A percentile compares a stretch with the other conserved stretches of the same genome.
These are phyloP conservation scores for Trichophyton benhamiae DNA, from an alignment of 2,329 filamentous ascomycete genomes.

Conservation along the genomic window DNA sequence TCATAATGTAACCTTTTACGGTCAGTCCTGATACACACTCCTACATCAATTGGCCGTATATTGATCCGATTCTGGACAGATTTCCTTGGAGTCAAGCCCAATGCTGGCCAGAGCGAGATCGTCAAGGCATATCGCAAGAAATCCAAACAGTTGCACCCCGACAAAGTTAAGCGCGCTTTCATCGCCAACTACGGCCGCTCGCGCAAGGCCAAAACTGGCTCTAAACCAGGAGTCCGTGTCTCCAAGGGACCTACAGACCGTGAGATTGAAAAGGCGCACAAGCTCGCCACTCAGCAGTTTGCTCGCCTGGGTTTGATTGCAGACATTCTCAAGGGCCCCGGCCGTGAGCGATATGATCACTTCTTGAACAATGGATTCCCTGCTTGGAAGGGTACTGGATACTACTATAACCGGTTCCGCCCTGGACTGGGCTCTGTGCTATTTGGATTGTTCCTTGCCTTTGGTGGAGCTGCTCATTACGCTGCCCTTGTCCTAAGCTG, in stretches of 20 bases:
- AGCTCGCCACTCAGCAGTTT: slow-evolving; percentile 71
- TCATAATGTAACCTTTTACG: slow-evolving; percentile 73
- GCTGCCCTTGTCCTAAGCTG: slow-evolving; percentile 71
- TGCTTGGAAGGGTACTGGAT: slow-evolving; percentile 90
- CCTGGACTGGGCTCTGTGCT: slow-evolving; percentile 81
- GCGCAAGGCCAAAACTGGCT: slow-evolving; percentile 31
- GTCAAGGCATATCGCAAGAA: slow-evolving; percentile 89
- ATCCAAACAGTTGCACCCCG: slow-evolving; percentile 71
- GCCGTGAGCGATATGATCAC: slow-evolving; percentile 82
- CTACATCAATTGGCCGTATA: background rate
- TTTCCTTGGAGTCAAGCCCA: slow-evolving; percentile 64
- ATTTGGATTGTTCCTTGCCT: slow-evolving; percentile 64
- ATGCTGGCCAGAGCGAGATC: slow-evolving; percentile 73
- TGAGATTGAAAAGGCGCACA: slow-evolving; percentile 66
- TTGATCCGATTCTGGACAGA: slow-evolving; percentile 34
- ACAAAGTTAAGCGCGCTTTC: slow-evolving; percentile 85
- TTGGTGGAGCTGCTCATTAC: slow-evolving; percentile 81
- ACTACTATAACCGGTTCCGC: slow-evolving; percentile 92
- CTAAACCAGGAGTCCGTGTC: slow-evolving; percentile 52
- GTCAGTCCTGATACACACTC: slow-evolving; percentile 20
- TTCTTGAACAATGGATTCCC: slow-evolving; percentile 91
- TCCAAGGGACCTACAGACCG: slow-evolving; percentile 58
- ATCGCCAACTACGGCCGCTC: slow-evolving; percentile 53
- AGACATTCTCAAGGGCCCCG: slow-evolving; percentile 69
- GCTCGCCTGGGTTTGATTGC: slow-evolving; percentile 72